Evolutionary conservation across 768 basidiomycete species (phyloP).

Genomic region (Russula vinacea): DNA sequence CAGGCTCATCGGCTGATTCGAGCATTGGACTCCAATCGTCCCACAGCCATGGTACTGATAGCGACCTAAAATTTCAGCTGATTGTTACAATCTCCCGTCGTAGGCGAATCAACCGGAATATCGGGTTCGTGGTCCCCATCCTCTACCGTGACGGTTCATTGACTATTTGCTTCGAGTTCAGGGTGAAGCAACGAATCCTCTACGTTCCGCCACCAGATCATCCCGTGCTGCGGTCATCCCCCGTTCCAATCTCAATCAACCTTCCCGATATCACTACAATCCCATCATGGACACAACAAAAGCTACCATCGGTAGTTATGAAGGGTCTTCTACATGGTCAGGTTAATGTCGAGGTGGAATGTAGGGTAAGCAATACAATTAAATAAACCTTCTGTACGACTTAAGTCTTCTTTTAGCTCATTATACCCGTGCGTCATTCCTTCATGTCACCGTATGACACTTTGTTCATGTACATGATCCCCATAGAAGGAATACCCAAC

Average conservation of each 20-base stretch:
- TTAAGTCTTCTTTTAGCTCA: constrained; percentile 9
- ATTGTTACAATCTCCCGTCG: constrained; percentile 18
- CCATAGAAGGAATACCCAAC: constrained; percentile 8
- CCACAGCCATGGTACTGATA: too few relatives aligned
- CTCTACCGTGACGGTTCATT: neutral
- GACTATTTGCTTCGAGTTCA: neutral
- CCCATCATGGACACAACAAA: constrained; percentile 12
- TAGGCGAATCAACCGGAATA: constrained; percentile 9
- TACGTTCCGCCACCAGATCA: constrained; percentile 5
- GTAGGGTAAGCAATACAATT: constrained; percentile 9
- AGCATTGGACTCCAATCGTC: neutral
- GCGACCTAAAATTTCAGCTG: constrained; percentile 5
- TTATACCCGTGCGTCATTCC: constrained; percentile 10
- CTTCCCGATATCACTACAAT: neutral
- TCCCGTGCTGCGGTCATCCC: neutral
- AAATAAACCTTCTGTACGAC: neutral
- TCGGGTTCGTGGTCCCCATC: constrained; percentile 15
- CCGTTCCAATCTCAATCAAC: neutral
- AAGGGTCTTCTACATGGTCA: constrained; percentile 13
- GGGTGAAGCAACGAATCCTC: constrained; percentile 1
- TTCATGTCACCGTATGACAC: neutral
- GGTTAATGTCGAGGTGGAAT: constrained; percentile 20
- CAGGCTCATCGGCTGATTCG: neutral
- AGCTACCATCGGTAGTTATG: constrained; percentile 4
- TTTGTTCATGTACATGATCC: neutral